Evolutionary conservation across 306 rosid species (phyloP).

Genomic region (Quercus agrifolia): DNA sequence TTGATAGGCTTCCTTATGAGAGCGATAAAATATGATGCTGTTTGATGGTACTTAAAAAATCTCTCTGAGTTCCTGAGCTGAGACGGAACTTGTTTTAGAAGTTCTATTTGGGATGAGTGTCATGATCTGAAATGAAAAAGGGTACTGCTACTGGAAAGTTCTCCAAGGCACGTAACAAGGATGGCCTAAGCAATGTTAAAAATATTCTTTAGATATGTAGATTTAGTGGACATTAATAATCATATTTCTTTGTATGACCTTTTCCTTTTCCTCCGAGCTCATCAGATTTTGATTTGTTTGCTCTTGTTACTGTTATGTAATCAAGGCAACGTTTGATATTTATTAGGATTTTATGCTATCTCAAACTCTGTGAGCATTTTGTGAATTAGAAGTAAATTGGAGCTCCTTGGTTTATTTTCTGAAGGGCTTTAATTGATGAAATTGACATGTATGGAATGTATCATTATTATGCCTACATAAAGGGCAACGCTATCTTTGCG

Average conservation of each 20-base stretch:
- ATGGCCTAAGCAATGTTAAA: conserved; percentile 9
- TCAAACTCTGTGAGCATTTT: conserved; percentile 11
- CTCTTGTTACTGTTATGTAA: conserved; percentile 9
- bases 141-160: not conserved
- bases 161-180: conserved; percentile 13
- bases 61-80: conserved; percentile 6
- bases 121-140: conserved; percentile 2
- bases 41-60: not conserved
- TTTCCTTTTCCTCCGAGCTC: conserved; percentile 8
- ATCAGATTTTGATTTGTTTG: conserved; percentile 14
- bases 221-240: conserved; percentile 23
- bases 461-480: too few relatives aligned
- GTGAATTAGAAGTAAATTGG: not conserved
- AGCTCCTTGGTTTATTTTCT: not conserved
- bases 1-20: conserved; percentile 8
- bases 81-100: conserved; percentile 1
- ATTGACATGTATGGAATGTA: not conserved
- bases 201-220: conserved; percentile 10
- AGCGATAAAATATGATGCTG: not conserved
- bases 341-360: not conserved
- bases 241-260: conserved; percentile 15
- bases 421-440: not conserved
- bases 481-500: too few relatives aligned
- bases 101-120: conserved; percentile 10
- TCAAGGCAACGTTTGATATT: conserved; percentile 17